A percentile compares a stretch with the other conserved stretches of the same genome.
These are phyloP conservation scores for Aspergillus cristatus DNA, from an alignment of 495 filamentous ascomycete genomes.

Conservation along the genomic window DNA sequence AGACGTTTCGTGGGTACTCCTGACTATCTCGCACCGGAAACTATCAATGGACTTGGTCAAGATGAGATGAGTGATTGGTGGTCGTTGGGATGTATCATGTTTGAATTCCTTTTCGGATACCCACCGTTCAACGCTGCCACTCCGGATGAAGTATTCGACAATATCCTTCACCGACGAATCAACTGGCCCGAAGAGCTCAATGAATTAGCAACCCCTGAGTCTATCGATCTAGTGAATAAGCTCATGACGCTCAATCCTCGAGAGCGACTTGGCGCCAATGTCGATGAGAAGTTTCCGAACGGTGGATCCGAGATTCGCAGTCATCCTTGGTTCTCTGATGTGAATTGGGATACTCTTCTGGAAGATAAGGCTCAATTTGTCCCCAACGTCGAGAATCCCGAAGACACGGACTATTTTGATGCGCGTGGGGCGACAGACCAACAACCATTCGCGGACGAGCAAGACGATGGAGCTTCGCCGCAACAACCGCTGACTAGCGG, in stretches of 20 bases:
- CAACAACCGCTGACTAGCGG: constrained; percentile 46
- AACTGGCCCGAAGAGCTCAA: constrained; percentile 67
- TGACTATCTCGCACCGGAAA: constrained; percentile 95
- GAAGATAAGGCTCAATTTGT: constrained; percentile 94
- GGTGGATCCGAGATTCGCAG: constrained; percentile 84
- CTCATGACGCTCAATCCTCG: constrained; percentile 75
- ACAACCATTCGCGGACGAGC: constrained; percentile 81
- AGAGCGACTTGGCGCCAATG: constrained; percentile 75
- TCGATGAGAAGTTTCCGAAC: constrained; percentile 62
- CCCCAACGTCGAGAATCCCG: constrained; percentile 85
- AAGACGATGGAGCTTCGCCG: constrained; percentile 82
- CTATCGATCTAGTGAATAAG: constrained; percentile 86
- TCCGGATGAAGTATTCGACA: constrained; percentile 93
- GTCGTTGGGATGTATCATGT: constrained; percentile 95
- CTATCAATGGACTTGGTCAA: constrained; percentile 87
- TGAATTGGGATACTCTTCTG: constrained; percentile 83
- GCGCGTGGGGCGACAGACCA: constrained; percentile 77
- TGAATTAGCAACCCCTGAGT: constrained; percentile 69
- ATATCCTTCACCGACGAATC: constrained; percentile 81
- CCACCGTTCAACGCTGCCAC: constrained; percentile 89
- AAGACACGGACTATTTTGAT: constrained; percentile 98
- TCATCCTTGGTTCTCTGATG: constrained; percentile 80
- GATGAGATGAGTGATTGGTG: constrained; percentile 99
- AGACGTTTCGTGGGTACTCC: constrained; percentile 94
- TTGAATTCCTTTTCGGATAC: constrained; percentile 87